Evolutionary conservation across 345 rosid species (phyloP).

Genomic region (Rhodamnia argentea): DNA sequence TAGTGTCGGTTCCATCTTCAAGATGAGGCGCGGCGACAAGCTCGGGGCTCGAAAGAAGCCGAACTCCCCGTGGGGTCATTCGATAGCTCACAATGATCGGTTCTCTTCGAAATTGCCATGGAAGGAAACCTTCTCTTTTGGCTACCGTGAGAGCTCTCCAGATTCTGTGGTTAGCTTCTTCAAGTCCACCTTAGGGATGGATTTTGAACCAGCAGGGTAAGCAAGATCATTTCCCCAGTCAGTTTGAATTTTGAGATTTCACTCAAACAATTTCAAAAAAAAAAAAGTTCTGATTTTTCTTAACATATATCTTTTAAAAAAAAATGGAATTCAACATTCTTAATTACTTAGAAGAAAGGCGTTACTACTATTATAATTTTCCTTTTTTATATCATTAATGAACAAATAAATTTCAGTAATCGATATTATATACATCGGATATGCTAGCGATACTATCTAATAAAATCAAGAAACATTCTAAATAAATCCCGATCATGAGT

Average conservation of each 20-base stretch:
- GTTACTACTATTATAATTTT: not conserved
- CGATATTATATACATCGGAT: not conserved
- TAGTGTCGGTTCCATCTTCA: constrained; percentile 22
- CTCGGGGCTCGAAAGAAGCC: constrained; percentile 10
- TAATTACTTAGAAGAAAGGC: not conserved
- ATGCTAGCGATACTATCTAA: not conserved
- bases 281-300: too few species aligned
- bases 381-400: not conserved
- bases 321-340: not conserved
- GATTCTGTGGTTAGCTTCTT: constrained; percentile 22
- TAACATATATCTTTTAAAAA: not conserved
- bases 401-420: not conserved
- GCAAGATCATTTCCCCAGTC: not conserved
- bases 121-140: constrained; percentile 55
- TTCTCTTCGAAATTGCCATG: constrained; percentile 48
- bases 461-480: not conserved
- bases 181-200: constrained; percentile 18
- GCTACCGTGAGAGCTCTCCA: not conserved
- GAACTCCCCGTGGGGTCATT: constrained; percentile 28
- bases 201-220: constrained; percentile 30
- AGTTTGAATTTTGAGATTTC: not conserved
- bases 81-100: constrained; percentile 33
- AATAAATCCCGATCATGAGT: not conserved
- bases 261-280: not conserved
- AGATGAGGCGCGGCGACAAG: constrained; percentile 16